phyloP scores from a whole-genome alignment of 768 basidiomycete genomes.

The Mycena metata region DNA sequence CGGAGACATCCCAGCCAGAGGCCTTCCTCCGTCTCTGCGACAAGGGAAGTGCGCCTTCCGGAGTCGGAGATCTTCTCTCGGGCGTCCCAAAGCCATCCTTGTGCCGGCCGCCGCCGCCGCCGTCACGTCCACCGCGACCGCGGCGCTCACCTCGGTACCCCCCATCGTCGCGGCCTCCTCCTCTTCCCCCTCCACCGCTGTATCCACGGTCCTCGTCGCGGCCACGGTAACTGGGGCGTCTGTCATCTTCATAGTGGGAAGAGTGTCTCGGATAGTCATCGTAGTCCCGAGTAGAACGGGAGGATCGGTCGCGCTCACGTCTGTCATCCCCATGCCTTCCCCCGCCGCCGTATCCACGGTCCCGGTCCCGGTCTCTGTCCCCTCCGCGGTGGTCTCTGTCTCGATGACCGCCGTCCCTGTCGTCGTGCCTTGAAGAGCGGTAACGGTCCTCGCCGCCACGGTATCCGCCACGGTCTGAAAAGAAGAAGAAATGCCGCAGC shows the following conservation, averaged over 20 bases:
- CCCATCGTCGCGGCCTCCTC: constrained; percentile 54
- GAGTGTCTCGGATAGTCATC: constrained; percentile 61
- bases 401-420: constrained; percentile 65
- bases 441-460: constrained; percentile 70
- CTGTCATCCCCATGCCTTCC: constrained; percentile 63
- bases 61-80: constrained; percentile 90
- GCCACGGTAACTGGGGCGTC: constrained; percentile 59
- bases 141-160: constrained; percentile 57
- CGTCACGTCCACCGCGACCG: constrained; percentile 47
- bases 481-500: constrained; percentile 55
- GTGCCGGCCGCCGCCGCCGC: constrained; percentile 60
- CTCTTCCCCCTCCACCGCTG: constrained; percentile 26
- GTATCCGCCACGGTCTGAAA: constrained; percentile 67
- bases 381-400: constrained; percentile 61
- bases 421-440: constrained; percentile 77
- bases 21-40: constrained; percentile 91
- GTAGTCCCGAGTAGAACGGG: constrained; percentile 58
- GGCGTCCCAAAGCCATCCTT: constrained; percentile 76
- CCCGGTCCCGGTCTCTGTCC: constrained; percentile 46
- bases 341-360: constrained; percentile 51
- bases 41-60: constrained; percentile 83
- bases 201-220: constrained; percentile 57
- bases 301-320: constrained; percentile 64
- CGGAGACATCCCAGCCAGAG: constrained; percentile 97
- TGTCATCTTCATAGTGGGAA: constrained; percentile 62